These are phyloP conservation scores for Ascochyta viciae-villosae DNA, from an alignment of 2,329 filamentous ascomycete species.

Conservation along the genomic window DNA sequence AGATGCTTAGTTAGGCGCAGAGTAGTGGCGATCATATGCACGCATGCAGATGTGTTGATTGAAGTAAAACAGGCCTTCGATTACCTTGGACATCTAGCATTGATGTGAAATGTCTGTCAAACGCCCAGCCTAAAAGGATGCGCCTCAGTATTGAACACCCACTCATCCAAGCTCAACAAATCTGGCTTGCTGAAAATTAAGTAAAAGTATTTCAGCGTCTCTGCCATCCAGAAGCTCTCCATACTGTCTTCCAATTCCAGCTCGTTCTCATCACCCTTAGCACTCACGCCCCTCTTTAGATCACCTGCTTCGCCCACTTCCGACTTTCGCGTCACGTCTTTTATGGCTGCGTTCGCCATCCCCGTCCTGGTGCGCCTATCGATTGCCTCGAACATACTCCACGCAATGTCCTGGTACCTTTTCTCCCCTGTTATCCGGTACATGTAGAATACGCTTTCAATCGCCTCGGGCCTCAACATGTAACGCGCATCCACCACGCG, in stretches of 20 bases:
- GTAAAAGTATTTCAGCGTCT: conserved; percentile 71
- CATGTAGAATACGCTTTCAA: conserved; percentile 79
- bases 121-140: conserved; percentile 43
- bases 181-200: conserved; percentile 65
- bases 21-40: too few relatives aligned
- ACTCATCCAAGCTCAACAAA: conserved; percentile 66
- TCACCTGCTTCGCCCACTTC: conserved; percentile 1
- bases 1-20: too few relatives aligned
- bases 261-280: conserved; percentile 35
- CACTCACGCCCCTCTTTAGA: conserved; percentile 5
- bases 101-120: neutral
- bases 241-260: conserved; percentile 62
- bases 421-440: conserved; percentile 73
- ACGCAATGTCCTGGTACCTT: conserved; percentile 70
- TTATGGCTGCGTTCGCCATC: conserved; percentile 67
- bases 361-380: conserved; percentile 66
- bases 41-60: too few relatives aligned
- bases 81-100: too few relatives aligned
- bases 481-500: conserved; percentile 64
- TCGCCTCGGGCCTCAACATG: conserved; percentile 72
- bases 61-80: too few relatives aligned
- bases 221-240: conserved; percentile 76
- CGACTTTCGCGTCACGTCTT: conserved; percentile 53
- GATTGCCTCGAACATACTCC: conserved; percentile 73
- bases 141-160: conserved; percentile 61